Percentiles rank a stretch among this genome's conserved stretches.
Conservation (phyloP, 257 asterid species). For the Gardenia jasminoides region DNA sequence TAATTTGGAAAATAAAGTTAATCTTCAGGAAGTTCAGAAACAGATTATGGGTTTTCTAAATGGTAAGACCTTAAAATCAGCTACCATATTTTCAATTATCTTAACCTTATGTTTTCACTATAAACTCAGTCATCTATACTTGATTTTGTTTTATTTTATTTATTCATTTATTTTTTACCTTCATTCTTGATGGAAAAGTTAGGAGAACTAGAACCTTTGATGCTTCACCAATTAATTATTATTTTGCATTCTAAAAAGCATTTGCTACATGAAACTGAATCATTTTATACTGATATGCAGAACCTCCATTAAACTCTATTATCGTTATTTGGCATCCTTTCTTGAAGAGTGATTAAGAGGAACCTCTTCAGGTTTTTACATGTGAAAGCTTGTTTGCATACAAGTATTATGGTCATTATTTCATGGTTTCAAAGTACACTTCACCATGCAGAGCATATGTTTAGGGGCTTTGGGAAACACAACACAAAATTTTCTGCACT, state of each 20-base stretch:
- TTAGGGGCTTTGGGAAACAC: neutral
- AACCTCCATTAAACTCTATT: neutral
- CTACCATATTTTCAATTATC: neutral
- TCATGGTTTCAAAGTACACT: neutral
- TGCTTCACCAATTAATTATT: neutral
- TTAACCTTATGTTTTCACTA: neutral
- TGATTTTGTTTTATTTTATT: neutral
- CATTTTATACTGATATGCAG: neutral
- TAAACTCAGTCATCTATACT: neutral
- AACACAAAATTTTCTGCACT: neutral
- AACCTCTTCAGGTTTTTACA: neutral
- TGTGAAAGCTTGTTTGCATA: neutral
- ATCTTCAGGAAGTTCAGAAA: slow-evolving; percentile 60
- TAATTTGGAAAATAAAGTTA: slow-evolving; percentile 55
- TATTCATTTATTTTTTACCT: neutral
- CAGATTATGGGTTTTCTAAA: slow-evolving; percentile 58
- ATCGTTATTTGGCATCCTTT: neutral
- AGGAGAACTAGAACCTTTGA: neutral
- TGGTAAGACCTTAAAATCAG: slow-evolving; percentile 41
- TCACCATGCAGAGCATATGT: neutral
- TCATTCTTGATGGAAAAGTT: neutral
- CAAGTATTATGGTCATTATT: neutral
- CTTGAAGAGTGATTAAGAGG: neutral
- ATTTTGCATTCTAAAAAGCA: neutral
- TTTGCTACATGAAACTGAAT: neutral